A percentile compares a stretch with the other conserved stretches of the same genome.
Evolutionary conservation across 768 basidiomycete species (phyloP).

Genomic region (Panus rudis): DNA sequence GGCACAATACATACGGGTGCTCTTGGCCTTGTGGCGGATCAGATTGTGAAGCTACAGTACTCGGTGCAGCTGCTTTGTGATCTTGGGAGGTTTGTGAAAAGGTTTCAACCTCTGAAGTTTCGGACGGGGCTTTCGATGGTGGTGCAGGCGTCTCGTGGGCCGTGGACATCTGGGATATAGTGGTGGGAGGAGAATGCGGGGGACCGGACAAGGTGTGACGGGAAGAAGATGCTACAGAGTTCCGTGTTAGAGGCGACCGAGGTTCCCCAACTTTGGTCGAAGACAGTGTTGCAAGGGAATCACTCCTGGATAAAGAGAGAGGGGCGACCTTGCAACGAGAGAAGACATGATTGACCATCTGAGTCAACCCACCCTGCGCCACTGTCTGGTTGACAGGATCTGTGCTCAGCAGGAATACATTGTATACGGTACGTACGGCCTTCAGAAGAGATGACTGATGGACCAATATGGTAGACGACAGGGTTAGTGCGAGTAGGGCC

Average conservation of each 20-base stretch:
- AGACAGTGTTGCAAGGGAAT: slow-evolving; percentile 15
- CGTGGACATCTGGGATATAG: no score
- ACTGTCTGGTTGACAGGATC: slow-evolving; percentile 96
- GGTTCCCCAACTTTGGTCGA: slow-evolving; percentile 5
- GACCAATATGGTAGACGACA: slow-evolving; percentile 81
- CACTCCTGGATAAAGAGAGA: slow-evolving; percentile 10
- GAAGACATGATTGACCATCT: slow-evolving; percentile 98
- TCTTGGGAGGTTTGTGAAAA: not conserved
- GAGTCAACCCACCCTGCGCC: slow-evolving; percentile 94
- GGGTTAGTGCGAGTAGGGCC: slow-evolving; percentile 80
- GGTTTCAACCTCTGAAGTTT: slow-evolving; percentile 5
- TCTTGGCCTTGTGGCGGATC: no score
- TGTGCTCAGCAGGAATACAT: slow-evolving; percentile 87
- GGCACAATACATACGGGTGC: no score
- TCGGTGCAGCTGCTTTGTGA: slow-evolving; percentile 10
- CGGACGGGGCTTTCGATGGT: no score
- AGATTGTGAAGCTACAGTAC: not conserved
- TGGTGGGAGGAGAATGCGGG: slow-evolving; percentile 8
- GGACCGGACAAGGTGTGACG: slow-evolving; percentile 7
- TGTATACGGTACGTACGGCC: slow-evolving; percentile 96
- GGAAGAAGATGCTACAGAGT: slow-evolving; percentile 13
- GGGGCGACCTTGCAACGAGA: slow-evolving; percentile 53
- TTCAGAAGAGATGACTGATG: slow-evolving; percentile 96
- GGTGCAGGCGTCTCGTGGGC: no score
- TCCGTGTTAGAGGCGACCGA: slow-evolving; percentile 5